Conservation (phyloP, 148 eudicot genomes). For the Rhododendron mucronatum region DNA sequence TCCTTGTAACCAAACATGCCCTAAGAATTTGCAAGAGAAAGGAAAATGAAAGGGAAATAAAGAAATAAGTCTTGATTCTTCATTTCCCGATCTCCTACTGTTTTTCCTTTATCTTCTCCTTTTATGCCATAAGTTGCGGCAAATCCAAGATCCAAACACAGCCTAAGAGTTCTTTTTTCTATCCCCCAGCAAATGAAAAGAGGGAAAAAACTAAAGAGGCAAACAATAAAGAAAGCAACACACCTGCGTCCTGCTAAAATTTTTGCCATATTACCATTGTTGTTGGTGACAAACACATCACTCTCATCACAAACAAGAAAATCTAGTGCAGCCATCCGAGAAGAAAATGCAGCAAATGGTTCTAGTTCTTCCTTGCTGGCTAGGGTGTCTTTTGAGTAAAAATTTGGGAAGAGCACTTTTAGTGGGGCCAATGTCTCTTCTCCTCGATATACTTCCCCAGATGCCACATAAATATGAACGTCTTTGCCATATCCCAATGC, state of each 20-base stretch:
- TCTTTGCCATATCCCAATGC: constrained; percentile 83
- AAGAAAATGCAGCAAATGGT: constrained; percentile 74
- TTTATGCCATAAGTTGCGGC: not conserved
- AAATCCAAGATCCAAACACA: not conserved
- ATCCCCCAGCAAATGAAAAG: not conserved
- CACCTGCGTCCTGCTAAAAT: constrained; percentile 97
- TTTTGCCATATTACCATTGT: constrained; percentile 97
- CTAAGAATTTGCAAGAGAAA: not conserved
- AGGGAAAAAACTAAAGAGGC: not conserved
- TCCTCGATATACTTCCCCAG: constrained; percentile 93
- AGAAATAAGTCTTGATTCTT: not conserved
- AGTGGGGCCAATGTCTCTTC: constrained; percentile 86
- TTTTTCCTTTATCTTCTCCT: not conserved
- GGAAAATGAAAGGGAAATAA: not conserved
- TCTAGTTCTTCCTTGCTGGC: constrained; percentile 79
- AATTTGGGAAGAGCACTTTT: constrained; percentile 85
- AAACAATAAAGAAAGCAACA: constrained; percentile 1
- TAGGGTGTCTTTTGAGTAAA: constrained; percentile 79
- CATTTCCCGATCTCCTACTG: not conserved
- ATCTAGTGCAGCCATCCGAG: constrained; percentile 98
- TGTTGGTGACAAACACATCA: constrained; percentile 95
- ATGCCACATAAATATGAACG: constrained; percentile 90
- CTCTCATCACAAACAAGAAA: constrained; percentile 96
- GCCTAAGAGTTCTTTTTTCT: not conserved
- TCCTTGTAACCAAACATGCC: not conserved